Base-by-base conservation (phyloP, 805 yeast species). In the Zygoascus bituminiphila region DNA sequence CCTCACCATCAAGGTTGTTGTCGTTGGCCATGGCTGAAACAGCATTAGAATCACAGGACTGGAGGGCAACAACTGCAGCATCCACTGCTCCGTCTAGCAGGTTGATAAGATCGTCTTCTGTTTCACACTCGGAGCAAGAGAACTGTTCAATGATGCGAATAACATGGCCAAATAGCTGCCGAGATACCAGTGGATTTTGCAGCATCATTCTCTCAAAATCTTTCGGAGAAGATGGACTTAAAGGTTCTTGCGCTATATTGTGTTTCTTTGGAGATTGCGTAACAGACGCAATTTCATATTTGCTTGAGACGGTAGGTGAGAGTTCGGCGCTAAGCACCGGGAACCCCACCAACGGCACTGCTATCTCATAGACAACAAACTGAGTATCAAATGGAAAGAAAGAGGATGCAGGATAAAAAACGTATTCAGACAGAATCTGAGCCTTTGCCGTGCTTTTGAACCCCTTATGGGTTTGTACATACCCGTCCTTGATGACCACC, bases 321-420 rank as follows among this genome's bases (percentile, higher is more conserved):
- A 54, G 44, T 12, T 55, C 58, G 15, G 21, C 40, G 21, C 55
- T 47, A 15, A 45, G 51, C 10, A 60, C 55, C 14, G 72, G 66
- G 2, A 57, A 53, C 0, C 84, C 83, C 4, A 71, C 55, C 39
- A 83, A 55, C 1, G 88, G 76, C 42, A 69, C 72, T 41, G 80
- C 82, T 5, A 86, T 74, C 52, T 73, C 70, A 41, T 83, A 68
- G 2, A 84, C 52, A 62, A 82, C 73, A 58, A 82, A 79, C 49
- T 68, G 64, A 41, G 76, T 66, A 0, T 81, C 82, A 44, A 72
- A 72, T 6, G 81, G 78, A 41, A 82, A 71, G 62, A 80, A 82
- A 41, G 75, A 77, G 48, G 79, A 74, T 57, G 80, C 82, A 15
- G 78, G 74, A 10, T 67, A 63, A 54, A 82, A 71, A 35, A 81